phyloP scores from a whole-genome alignment of 192 early-diverging fungal genomes.

The Linnemannia exigua region DNA sequence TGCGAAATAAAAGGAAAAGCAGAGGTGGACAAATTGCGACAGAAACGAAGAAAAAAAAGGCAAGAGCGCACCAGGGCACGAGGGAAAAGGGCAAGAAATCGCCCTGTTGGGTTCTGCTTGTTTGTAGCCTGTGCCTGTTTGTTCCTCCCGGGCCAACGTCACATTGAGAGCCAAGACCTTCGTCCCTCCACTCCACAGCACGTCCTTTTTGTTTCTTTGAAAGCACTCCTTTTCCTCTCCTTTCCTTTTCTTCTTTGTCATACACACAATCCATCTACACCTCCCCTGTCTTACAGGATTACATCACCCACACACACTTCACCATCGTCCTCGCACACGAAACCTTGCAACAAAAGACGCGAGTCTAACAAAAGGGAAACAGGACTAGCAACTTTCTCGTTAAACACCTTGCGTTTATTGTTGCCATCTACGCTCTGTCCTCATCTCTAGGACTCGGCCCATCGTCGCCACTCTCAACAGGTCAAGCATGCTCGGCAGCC shows the following conservation, averaged over 20 bases:
- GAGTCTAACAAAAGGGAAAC: too few relatives aligned
- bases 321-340: too few relatives aligned
- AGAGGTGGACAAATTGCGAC: neutral
- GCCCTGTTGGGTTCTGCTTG: too few relatives aligned
- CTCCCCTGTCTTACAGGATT: too few relatives aligned
- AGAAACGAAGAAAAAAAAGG: slow-evolving; percentile 8
- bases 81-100: too few relatives aligned
- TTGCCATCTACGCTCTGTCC: slow-evolving; percentile 1
- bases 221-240: neutral
- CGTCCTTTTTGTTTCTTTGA: neutral
- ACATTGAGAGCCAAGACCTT: neutral
- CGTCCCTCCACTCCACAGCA: too few relatives aligned
- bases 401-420: too few relatives aligned
- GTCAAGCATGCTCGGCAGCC: slow-evolving; percentile 31
- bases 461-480: neutral
- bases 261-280: too few relatives aligned
- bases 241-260: neutral
- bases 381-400: neutral
- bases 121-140: neutral
- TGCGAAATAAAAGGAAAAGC: neutral
- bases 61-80: slow-evolving; percentile 1
- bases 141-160: neutral
- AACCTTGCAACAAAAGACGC: too few relatives aligned
- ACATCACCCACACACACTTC: too few relatives aligned
- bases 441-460: neutral